Base-by-base conservation (phyloP, 2,329 filamentous ascomycete genomes). In the Aspergillus latus region DNA sequence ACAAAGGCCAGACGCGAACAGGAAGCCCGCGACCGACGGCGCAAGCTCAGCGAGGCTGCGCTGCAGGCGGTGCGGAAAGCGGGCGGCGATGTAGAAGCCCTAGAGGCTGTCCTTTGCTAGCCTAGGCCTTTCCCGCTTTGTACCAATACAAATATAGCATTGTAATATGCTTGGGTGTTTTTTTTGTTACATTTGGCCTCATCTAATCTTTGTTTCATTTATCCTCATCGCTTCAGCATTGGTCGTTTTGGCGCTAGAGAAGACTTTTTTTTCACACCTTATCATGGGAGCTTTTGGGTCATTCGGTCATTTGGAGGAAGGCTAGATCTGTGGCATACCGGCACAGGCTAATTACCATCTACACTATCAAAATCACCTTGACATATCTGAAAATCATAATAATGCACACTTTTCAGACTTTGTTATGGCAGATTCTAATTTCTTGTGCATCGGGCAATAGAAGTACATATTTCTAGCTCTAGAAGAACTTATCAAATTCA, bases 1-100 rank as follows among this genome's bases (percentile, higher is more conserved):
- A 97, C 94, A 7, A 97, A 97, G 72, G 91, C 91, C n/a, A 79
- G 92, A 54, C 79, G 94, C 49, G 93, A 97, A 73, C 89, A 90
- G 72, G 93, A 97, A 76, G 90, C 90, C 1, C 80, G 83, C 52
- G 93, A 97, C 68, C 87, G 88, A 74, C 80, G 89, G 65, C 77
- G 74, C 56, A 74, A 75, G 61, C 59, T 77, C 34, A 73, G 72
- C 49, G 74, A 76, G 56, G 74, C 73, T 54, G 74, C 74, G 34
- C 65, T 77, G 52, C 68, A 72, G 49, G 76, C 76, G 46, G 75
- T 79, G 44, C 70, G 71, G 53, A 75, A 69, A 57, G 76, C 76
- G 37, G 76, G 76, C 15, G 76, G 76, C 16, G 76, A 79, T 58
- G 74, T 78, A 46, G 73, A 77, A 58, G 74, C 73, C 49, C 62